Conservation (phyloP, 2,329 filamentous ascomycete species). For the Venturiaceae sp. region DNA sequence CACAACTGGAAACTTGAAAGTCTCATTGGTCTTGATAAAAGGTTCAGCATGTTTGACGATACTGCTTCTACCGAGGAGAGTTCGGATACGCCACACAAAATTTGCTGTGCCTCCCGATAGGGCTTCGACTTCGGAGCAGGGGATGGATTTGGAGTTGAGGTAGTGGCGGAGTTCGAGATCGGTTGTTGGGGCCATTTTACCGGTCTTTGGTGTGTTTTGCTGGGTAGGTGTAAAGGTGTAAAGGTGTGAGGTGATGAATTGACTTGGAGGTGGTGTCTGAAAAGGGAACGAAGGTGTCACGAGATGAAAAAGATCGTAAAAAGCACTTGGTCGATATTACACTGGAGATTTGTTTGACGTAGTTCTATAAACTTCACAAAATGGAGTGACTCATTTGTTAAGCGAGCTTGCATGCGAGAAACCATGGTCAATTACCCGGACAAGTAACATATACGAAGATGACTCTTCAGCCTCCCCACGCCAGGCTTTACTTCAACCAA, state of each 20-base stretch:
- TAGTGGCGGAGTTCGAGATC: constrained; percentile 1
- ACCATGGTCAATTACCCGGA: not conserved
- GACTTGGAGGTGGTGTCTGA: not conserved
- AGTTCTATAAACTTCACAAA: not conserved
- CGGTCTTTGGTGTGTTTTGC: constrained; percentile 45
- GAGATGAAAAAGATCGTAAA: too few species aligned
- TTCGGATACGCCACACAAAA: constrained; percentile 22
- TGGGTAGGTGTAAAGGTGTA: not conserved
- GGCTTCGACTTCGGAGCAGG: constrained; percentile 3
- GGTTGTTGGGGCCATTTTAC: constrained; percentile 1
- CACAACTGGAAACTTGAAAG: constrained; percentile 17
- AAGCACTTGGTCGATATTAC: too few species aligned
- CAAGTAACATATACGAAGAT: not conserved
- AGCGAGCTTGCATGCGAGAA: not conserved
- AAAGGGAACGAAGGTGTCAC: not conserved
- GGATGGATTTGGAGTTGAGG: constrained; percentile 5
- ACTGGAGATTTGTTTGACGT: too few species aligned
- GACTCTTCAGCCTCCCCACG: not conserved
- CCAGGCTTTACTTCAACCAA: too few species aligned
- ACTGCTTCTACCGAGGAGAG: constrained; percentile 8
- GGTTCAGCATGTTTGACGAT: constrained; percentile 27
- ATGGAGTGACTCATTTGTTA: not conserved
- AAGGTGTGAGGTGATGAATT: not conserved
- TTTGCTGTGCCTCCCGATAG: constrained; percentile 25
- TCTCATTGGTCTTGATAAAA: constrained; percentile 16